Conservation (phyloP, 345 rosid genomes). For the Salix viminalis region DNA sequence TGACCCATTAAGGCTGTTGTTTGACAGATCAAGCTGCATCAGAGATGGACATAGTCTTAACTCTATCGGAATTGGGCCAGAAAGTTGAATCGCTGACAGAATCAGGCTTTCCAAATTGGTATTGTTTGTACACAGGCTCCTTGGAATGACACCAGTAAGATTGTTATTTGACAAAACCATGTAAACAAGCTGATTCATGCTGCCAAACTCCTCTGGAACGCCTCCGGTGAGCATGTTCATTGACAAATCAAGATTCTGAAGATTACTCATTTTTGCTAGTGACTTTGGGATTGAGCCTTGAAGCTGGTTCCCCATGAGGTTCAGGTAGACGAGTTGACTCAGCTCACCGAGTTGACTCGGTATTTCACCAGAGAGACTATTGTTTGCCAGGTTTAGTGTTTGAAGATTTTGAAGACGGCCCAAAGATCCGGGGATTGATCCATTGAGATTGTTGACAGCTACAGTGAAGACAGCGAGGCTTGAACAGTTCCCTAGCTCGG, state of each 20-base stretch:
- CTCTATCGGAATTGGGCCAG: constrained; percentile 64
- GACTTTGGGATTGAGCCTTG: constrained; percentile 59
- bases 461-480: constrained; percentile 47
- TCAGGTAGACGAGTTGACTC: constrained; percentile 55
- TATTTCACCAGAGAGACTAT: constrained; percentile 66
- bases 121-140: constrained; percentile 48
- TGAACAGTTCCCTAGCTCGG: constrained; percentile 71
- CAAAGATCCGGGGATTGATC: constrained; percentile 64
- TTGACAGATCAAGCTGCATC: constrained; percentile 73
- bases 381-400: constrained; percentile 61
- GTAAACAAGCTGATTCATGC: constrained; percentile 53
- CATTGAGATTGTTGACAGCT: constrained; percentile 60
- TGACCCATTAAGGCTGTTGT: constrained; percentile 60
- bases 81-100: constrained; percentile 52
- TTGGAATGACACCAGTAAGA: constrained; percentile 56
- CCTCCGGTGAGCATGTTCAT: constrained; percentile 59
- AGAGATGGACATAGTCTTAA: constrained; percentile 54
- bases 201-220: constrained; percentile 69
- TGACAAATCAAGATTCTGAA: constrained; percentile 68
- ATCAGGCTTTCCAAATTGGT: constrained; percentile 46
- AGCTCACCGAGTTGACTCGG: constrained; percentile 61
- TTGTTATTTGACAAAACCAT: constrained; percentile 58
- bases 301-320: constrained; percentile 62
- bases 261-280: constrained; percentile 42
- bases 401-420: constrained; percentile 49